phyloP scores from a whole-genome alignment of 192 early-diverging fungal species.

The Gonapodya sp. region DNA sequence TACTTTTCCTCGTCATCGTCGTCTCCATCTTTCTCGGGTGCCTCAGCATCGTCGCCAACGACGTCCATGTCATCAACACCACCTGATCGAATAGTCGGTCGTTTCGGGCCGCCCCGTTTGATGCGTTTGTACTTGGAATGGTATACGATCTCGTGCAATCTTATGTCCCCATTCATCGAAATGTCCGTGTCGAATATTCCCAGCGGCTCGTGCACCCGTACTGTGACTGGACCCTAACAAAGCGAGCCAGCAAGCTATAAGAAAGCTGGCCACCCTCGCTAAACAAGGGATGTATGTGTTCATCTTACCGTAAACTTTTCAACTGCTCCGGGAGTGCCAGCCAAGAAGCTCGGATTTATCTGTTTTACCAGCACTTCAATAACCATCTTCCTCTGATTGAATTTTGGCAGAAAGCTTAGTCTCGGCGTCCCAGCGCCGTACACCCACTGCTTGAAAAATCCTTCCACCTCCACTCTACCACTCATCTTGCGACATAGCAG shows the following conservation, averaged over 20 bases:
- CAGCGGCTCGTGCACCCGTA: constrained; percentile 47
- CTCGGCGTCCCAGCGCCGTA: constrained; percentile 83
- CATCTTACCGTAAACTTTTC: constrained; percentile 37
- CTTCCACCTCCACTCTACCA: constrained; percentile 59
- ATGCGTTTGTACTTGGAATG: constrained; percentile 98
- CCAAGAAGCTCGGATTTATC: constrained; percentile 34
- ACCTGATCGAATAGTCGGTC: constrained; percentile 55
- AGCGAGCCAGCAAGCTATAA: neutral
- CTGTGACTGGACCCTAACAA: constrained; percentile 44
- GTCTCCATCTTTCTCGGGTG: constrained; percentile 25
- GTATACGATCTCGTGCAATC: constrained; percentile 84
- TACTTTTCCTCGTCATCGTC: constrained; percentile 20
- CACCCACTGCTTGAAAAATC: constrained; percentile 91
- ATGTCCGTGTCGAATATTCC: constrained; percentile 47
- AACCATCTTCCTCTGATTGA: constrained; percentile 93
- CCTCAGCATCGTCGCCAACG: constrained; percentile 30
- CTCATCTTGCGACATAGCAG: constrained; percentile 76
- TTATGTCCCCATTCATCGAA: constrained; percentile 57
- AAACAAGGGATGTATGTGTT: constrained; percentile 19
- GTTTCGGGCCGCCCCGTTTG: constrained; percentile 64
- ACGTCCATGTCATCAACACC: neutral
- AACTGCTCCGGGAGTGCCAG: constrained; percentile 28
- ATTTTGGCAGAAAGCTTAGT: constrained; percentile 69
- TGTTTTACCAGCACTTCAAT: constrained; percentile 82
- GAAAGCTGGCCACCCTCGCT: constrained; percentile 53